Evolutionary conservation across 2,329 filamentous ascomycete species (phyloP).

Genomic region (Fusarium vanettenii): DNA sequence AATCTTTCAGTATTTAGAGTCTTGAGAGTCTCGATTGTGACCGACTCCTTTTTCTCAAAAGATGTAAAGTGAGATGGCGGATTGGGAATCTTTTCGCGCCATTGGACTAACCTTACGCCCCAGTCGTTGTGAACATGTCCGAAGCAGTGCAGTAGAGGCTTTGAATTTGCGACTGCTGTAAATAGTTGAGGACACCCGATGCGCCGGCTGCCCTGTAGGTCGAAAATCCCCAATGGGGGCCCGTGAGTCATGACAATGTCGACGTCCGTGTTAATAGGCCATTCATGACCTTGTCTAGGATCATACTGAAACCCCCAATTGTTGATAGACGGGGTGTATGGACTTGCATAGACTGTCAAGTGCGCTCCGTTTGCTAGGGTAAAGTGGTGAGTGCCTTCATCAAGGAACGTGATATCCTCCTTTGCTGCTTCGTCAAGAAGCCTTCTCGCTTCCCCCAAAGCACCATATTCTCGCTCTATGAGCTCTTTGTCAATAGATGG

Average conservation of each 20-base stretch:
- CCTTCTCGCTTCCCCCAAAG: slow-evolving; percentile 48
- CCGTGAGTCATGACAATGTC: slow-evolving; percentile 50
- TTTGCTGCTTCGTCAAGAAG: slow-evolving; percentile 39
- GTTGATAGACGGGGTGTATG: slow-evolving; percentile 54
- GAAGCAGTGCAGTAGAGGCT: slow-evolving; percentile 50
- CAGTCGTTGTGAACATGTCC: slow-evolving; percentile 49
- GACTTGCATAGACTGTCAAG: slow-evolving; percentile 58
- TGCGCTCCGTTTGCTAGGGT: slow-evolving; percentile 54
- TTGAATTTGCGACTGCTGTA: slow-evolving; percentile 36
- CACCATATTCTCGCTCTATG: slow-evolving; percentile 48
- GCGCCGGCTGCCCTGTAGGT: slow-evolving; percentile 45
- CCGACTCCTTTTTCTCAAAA: slow-evolving; percentile 58
- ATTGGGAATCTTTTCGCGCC: slow-evolving; percentile 48
- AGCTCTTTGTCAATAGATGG: neutral
- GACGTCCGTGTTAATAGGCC: slow-evolving; percentile 31
- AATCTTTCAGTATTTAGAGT: neutral
- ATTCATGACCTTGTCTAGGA: slow-evolving; percentile 33
- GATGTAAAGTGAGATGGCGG: slow-evolving; percentile 57
- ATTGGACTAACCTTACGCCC: slow-evolving; percentile 58
- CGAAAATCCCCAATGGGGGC: slow-evolving; percentile 54
- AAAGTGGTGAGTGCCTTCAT: slow-evolving; percentile 56
- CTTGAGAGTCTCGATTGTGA: slow-evolving; percentile 49
- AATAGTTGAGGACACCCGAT: slow-evolving; percentile 47
- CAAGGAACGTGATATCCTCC: slow-evolving; percentile 52
- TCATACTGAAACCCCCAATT: slow-evolving; percentile 58